Conservation (phyloP, 2,329 filamentous ascomycete species). For the Zarea fungicola region DNA sequence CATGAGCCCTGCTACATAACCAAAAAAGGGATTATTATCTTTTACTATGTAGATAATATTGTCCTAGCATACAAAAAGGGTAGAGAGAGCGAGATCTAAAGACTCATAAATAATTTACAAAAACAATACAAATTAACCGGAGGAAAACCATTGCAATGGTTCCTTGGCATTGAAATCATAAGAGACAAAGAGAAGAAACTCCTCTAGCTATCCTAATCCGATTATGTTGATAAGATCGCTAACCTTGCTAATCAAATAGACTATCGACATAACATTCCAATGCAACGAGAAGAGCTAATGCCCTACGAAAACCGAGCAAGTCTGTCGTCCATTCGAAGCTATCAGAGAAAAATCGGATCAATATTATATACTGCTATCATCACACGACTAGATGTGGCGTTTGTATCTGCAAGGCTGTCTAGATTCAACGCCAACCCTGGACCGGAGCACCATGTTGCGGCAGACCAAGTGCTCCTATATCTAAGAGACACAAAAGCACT, state of each 20-base stretch:
- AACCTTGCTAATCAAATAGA: neutral
- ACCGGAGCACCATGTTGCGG: neutral
- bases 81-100: neutral
- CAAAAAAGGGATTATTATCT: constrained; percentile 13
- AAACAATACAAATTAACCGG: constrained; percentile 12
- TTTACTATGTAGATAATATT: constrained; percentile 19
- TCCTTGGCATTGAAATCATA: constrained; percentile 13
- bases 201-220: constrained; percentile 11
- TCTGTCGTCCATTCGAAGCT: neutral
- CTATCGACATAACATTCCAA: neutral
- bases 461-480: neutral
- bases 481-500: neutral
- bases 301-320: neutral
- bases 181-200: constrained; percentile 7
- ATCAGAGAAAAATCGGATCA: neutral
- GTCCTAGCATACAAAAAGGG: constrained; percentile 12
- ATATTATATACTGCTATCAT: neutral
- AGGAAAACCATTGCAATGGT: constrained; percentile 13
- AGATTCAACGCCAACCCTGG: neutral
- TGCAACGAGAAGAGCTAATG: neutral
- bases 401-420: neutral
- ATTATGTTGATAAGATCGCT: constrained; percentile 14
- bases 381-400: neutral
- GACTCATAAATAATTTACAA: neutral
- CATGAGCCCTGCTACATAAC: constrained; percentile 14